Conservation (phyloP, 495 filamentous ascomycete genomes). For the Cryomyces minteri region DNA sequence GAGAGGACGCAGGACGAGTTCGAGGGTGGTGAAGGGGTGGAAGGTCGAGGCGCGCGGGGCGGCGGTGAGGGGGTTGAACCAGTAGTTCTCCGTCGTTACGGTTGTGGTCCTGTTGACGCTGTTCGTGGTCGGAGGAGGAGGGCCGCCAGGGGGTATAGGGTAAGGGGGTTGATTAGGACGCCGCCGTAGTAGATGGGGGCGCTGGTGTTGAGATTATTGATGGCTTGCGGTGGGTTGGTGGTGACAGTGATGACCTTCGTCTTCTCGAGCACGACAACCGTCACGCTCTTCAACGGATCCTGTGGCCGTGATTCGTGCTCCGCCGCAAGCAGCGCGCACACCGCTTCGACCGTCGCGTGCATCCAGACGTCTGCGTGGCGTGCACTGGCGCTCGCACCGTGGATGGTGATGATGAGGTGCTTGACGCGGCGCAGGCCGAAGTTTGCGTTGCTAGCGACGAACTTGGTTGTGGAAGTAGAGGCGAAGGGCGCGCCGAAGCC, state of each 20-base stretch:
- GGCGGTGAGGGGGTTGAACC: constrained; percentile 2
- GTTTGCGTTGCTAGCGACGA: constrained; percentile 1
- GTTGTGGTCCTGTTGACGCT: background rate
- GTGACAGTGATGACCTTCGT: constrained; percentile 2
- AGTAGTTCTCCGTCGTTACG: constrained; percentile 1
- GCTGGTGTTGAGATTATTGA: background rate
- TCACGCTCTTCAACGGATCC: background rate
- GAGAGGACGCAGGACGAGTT: constrained; percentile 6
- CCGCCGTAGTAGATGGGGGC: background rate
- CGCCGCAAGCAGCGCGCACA: constrained; percentile 2
- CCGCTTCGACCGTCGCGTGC: constrained; percentile 6
- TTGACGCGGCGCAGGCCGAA: constrained; percentile 6
- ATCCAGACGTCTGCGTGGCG: constrained; percentile 5
- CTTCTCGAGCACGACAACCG: no score
- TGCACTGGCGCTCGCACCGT: background rate
- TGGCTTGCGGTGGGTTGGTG: background rate
- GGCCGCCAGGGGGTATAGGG: background rate
- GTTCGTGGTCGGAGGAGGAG: background rate
- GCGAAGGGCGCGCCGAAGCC: constrained; percentile 2
- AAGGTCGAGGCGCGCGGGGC: constrained; percentile 2
- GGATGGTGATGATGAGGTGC: constrained; percentile 6
- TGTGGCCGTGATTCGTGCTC: background rate
- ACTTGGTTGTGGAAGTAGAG: background rate
- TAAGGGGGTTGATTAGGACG: background rate
- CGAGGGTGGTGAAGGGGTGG: constrained; percentile 3